These are phyloP conservation scores for Tricholoma bakamatsutake DNA, from an alignment of 768 basidiomycete genomes.

Conservation along the genomic window DNA sequence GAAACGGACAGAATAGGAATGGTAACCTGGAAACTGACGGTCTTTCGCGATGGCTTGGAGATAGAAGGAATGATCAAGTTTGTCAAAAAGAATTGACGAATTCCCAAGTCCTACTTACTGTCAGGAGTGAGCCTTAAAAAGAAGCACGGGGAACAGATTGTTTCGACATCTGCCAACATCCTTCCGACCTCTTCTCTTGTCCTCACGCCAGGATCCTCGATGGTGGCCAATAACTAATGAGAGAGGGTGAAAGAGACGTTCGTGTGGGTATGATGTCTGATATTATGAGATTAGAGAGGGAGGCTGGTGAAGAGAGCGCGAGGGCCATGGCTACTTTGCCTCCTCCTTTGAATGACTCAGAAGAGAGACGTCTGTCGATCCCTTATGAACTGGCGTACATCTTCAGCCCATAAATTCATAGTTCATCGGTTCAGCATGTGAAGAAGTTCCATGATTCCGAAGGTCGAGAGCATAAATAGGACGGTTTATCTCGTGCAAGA, in stretches of 20 bases:
- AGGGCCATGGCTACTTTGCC: slow-evolving; percentile 76
- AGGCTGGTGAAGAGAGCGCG: slow-evolving; percentile 36
- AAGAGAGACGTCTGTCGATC: slow-evolving; percentile 54
- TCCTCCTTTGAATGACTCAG: slow-evolving; percentile 90
- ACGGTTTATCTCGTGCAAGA: slow-evolving; percentile 48
- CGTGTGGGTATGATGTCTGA: slow-evolving; percentile 76
- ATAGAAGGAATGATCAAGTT: slow-evolving; percentile 41
- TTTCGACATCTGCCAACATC: slow-evolving; percentile 54
- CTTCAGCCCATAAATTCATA: slow-evolving; percentile 71
- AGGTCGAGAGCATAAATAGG: slow-evolving; percentile 75
- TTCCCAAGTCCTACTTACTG: slow-evolving; percentile 46
- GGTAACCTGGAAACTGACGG: slow-evolving; percentile 65
- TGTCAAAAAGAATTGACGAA: slow-evolving; percentile 75
- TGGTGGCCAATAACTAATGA: slow-evolving; percentile 53
- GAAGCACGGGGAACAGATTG: slow-evolving; percentile 29
- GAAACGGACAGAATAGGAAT: slow-evolving; percentile 68
- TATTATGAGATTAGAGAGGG: slow-evolving; percentile 45
- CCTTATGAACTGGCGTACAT: slow-evolving; percentile 68
- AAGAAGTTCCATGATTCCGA: slow-evolving; percentile 78
- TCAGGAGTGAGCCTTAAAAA: background rate
- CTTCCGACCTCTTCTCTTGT: slow-evolving; percentile 61
- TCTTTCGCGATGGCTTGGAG: background rate
- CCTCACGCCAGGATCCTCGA: slow-evolving; percentile 48
- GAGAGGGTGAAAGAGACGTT: slow-evolving; percentile 51
- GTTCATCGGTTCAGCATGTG: slow-evolving; percentile 62